phyloP scores from a whole-genome alignment of 495 filamentous ascomycete species.

The Haplographium delicatum region DNA sequence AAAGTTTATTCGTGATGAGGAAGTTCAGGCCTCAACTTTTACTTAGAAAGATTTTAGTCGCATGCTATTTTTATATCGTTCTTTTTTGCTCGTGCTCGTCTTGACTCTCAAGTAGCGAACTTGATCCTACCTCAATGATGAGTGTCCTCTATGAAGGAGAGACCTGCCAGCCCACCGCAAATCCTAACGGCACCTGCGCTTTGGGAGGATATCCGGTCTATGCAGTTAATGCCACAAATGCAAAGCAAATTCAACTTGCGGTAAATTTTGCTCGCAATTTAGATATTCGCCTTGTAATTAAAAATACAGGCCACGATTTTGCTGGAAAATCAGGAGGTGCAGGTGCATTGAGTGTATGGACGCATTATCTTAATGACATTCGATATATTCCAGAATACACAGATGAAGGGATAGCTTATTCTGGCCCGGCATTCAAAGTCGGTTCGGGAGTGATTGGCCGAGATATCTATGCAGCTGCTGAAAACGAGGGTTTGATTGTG shows the following conservation, averaged over 20 bases:
- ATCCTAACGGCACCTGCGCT: slow-evolving; percentile 4
- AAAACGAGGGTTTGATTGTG: slow-evolving; percentile 40
- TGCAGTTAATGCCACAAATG: slow-evolving; percentile 38
- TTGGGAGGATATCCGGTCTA: slow-evolving; percentile 40
- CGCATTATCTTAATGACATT: slow-evolving; percentile 19
- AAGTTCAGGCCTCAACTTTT: too few species aligned
- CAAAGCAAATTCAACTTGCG: slow-evolving; percentile 34
- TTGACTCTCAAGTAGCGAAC: too few species aligned
- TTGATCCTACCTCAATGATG: slow-evolving; percentile 16
- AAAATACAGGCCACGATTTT: slow-evolving; percentile 59
- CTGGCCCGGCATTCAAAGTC: slow-evolving; percentile 32
- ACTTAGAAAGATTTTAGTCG: too few species aligned
- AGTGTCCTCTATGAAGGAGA: slow-evolving; percentile 7
- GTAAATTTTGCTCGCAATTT: slow-evolving; percentile 41
- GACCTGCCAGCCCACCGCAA: slow-evolving; percentile 3
- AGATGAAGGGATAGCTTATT: slow-evolving; percentile 28
- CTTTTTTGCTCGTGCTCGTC: too few species aligned
- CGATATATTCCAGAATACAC: slow-evolving; percentile 10
- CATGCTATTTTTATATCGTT: too few species aligned
- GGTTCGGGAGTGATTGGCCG: slow-evolving; percentile 54
- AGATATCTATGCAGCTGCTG: slow-evolving; percentile 44
- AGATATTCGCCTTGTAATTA: slow-evolving; percentile 56
- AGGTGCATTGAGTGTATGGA: slow-evolving; percentile 20
- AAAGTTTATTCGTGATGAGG: too few species aligned
- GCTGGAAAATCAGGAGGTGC: slow-evolving; percentile 34